These are phyloP conservation scores for Aspergillus affinis DNA, from an alignment of 495 filamentous ascomycete genomes.

Conservation along the genomic window DNA sequence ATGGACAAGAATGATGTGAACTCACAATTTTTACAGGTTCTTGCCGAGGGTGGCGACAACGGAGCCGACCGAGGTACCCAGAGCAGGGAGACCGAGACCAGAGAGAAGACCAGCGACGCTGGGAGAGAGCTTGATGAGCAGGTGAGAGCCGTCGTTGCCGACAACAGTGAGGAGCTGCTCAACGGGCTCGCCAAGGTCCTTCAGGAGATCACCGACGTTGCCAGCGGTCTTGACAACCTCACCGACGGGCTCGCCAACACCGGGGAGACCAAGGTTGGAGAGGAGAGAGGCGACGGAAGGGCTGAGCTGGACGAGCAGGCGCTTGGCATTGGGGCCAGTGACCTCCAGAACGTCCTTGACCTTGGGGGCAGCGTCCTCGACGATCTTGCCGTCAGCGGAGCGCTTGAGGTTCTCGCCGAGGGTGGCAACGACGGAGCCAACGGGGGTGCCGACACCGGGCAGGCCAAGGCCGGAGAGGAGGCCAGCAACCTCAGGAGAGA, in stretches of 20 bases:
- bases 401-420: slow-evolving; percentile 32
- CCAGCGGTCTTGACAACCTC: slow-evolving; percentile 30
- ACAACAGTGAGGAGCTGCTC: slow-evolving; percentile 36
- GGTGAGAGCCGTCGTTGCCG: slow-evolving; percentile 30
- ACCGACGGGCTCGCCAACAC: slow-evolving; percentile 29
- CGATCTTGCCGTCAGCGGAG: slow-evolving; percentile 26
- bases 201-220: slow-evolving; percentile 39
- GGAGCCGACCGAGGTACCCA: slow-evolving; percentile 34
- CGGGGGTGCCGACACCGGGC: slow-evolving; percentile 27
- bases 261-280: slow-evolving; percentile 30
- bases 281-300: slow-evolving; percentile 33
- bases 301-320: slow-evolving; percentile 36
- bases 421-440: slow-evolving; percentile 33
- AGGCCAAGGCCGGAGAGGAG: slow-evolving; percentile 41
- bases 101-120: slow-evolving; percentile 32
- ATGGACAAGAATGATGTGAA: neutral
- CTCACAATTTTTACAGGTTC: slow-evolving; percentile 32
- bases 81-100: slow-evolving; percentile 37
- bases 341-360: slow-evolving; percentile 31
- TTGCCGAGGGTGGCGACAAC: slow-evolving; percentile 36
- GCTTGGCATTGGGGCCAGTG: slow-evolving; percentile 34
- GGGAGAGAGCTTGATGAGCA: slow-evolving; percentile 40
- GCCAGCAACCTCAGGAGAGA: slow-evolving; percentile 30
- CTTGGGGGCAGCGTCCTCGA: slow-evolving; percentile 34
- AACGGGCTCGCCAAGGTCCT: slow-evolving; percentile 31